Evolutionary conservation across 2,329 filamentous ascomycete genomes (phyloP), one percentile per base, ranked within the genome.

Genomic region (Trichoderma sp.): DNA sequence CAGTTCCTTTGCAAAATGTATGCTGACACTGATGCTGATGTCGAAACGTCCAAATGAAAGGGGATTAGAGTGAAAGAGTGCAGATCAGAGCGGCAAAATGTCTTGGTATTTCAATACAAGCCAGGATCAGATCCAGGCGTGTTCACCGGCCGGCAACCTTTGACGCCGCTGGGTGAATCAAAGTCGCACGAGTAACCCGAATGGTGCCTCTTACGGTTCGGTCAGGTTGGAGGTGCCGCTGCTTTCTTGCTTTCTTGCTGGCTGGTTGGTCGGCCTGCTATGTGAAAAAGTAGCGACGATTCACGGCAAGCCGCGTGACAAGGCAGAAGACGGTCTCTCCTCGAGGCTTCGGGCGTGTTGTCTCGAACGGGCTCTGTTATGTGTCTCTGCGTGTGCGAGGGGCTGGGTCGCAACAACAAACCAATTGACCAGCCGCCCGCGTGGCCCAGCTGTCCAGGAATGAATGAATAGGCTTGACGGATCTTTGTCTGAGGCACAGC

Each of bases 331-430:
- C n/a, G n/a, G 34, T 61, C 53, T 32, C 55, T 36, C 26, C 65
- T 68, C 55, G 36, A 61, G 39, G 36, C 26, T 50, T 68, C 66
- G 66, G n/a, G 64, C 50, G 66, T 47, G 66, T 61, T 57, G 64
- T 67, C 64, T 55, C 36, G 65, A 68, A 23, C 53, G 13, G 26
- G 66, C 12, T 61, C 39, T 50, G 53, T 32, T 32, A 32, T 58
- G 26, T 57, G 53, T 68, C 36, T 59, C n/a, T 59, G 55, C 36
- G 66, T 34, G 55, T 61, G 66, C 66, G 55, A 68, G 66, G 34
- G 55, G 66, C 28, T 59, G 55, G 66, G 36, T 26, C 55, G 36
- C 55, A 50, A 26, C 55, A 59, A 68, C 53, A 57, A 57, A 36
- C 43, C 26, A 57, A 68, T 50, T 34, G 43, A 34, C 28, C 36